Base-by-base conservation (phyloP, 139 green algal species). In the Haematococcus lacustris region DNA sequence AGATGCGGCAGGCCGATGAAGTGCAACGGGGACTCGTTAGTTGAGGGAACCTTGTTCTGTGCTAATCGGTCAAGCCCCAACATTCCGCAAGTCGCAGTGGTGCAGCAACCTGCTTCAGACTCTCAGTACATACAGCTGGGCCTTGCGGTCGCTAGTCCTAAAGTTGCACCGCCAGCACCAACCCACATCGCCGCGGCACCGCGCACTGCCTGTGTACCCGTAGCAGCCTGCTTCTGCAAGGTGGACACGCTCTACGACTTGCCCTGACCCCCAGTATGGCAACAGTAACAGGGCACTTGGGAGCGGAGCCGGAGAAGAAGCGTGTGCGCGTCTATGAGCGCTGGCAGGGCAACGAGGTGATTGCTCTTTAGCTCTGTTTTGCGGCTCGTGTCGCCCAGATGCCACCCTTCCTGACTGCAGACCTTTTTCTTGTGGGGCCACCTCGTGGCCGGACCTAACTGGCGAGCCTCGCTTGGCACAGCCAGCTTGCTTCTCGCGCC, bases 391-490 rank as follows among this genome's bases (percentile, higher is more conserved):
- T 34, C 50, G 30, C 7, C 3, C 41, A 39, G 50, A 28, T 3
- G 2, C 25, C 38, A 63, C 2, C 39, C 41, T 28, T 71, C 17
- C 21, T 43, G 28, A 21, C 57, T 69, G 78, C 78, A 83, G 75
- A 73, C 66, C 3, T 89, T 91, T 69, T 91, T 91, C 68, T 87
- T 71, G 50, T 79, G 71, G 32, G 85, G 85, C 34, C 65, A 77
- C 68, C 71, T 83, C 21, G 70, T 87, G 40, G 81, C 84, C 62
- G 91, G 91, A 0, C 91, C 91, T 1, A 93, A 93, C 74, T 95
- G 85, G 82, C 91, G 89, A 69, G 86, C 83, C 2, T 63, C 90
- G 9, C 40, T 91, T 23, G 85, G 76, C 1, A 89, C 83, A 0
- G 62, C 82, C 1, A 38, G 81, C 23, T 71, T 97, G 28, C 86